Evolutionary conservation across 163 green algal genomes (phyloP).

Genomic region (Coccomyxa subellipsoidea): DNA sequence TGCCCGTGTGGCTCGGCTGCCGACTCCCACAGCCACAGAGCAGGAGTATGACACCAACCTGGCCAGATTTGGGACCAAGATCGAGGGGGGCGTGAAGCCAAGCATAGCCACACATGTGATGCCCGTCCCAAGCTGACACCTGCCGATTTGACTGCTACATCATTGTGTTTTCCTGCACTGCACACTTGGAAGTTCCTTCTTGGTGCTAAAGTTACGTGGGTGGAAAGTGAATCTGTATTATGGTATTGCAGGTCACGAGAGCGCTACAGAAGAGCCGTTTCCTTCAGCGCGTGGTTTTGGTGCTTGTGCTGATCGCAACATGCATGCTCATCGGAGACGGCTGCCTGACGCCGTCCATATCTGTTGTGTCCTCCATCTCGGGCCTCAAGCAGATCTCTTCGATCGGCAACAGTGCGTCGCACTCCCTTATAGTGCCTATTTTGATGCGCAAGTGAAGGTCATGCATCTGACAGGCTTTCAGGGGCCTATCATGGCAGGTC

Average conservation of each 20-base stretch:
- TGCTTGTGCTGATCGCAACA: constrained; percentile 36
- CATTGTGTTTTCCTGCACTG: too few relatives aligned
- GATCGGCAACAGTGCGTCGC: not conserved
- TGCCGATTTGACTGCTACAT: not conserved
- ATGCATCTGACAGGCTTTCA: too few relatives aligned
- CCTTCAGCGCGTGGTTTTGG: constrained; percentile 20
- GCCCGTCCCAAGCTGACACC: not conserved
- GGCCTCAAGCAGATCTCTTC: constrained; percentile 3
- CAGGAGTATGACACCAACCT: not conserved
- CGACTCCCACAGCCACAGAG: not conserved
- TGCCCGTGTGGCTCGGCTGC: not conserved
- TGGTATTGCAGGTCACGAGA: not conserved
- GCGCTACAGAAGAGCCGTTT: not conserved
- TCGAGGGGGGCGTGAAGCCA: not conserved
- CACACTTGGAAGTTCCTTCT: too few relatives aligned
- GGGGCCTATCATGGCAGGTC: too few relatives aligned
- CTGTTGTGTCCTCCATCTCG: constrained; percentile 4
- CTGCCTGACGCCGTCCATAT: constrained; percentile 2
- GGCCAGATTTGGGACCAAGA: not conserved
- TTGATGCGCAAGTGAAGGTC: not conserved
- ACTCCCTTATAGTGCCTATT: not conserved
- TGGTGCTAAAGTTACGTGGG: too few relatives aligned
- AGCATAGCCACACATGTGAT: not conserved
- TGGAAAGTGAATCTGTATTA: too few relatives aligned
- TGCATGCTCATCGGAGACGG: constrained; percentile 15